These are phyloP conservation scores for Beauveria sp. DNA, from an alignment of 2,329 filamentous ascomycete genomes.

Conservation along the genomic window DNA sequence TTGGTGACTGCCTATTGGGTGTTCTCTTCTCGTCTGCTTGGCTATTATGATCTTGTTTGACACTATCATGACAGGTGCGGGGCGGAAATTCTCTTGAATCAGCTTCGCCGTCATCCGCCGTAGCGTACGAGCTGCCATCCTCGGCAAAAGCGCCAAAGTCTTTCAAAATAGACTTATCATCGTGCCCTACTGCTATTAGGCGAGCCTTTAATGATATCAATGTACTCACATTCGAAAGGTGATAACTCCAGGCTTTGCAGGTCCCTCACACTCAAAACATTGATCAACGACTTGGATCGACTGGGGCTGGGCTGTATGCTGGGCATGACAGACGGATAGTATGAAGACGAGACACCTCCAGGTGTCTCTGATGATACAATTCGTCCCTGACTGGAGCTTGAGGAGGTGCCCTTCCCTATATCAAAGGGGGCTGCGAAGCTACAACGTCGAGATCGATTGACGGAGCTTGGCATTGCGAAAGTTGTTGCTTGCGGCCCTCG, in stretches of 20 bases:
- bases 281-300: conserved; percentile 19
- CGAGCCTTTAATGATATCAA: background rate
- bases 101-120: conserved; percentile 16
- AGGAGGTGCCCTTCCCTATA: background rate
- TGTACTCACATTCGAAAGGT: conserved; percentile 26
- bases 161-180: conserved; percentile 14
- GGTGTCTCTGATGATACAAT: conserved; percentile 13
- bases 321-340: conserved; percentile 25
- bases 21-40: background rate
- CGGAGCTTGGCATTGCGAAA: background rate
- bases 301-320: conserved; percentile 27
- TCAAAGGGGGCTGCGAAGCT: background rate
- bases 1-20: background rate
- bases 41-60: background rate
- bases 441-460: background rate
- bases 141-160: conserved; percentile 18
- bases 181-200: conserved; percentile 17
- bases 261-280: conserved; percentile 24
- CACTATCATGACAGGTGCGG: background rate
- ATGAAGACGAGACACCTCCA: conserved; percentile 23
- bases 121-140: conserved; percentile 20
- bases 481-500: background rate
- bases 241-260: conserved; percentile 28
- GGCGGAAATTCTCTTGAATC: background rate
- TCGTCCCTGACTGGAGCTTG: background rate